phyloP scores from a whole-genome alignment of 2,329 filamentous ascomycete genomes.

The Thielaviopsis populi region DNA sequence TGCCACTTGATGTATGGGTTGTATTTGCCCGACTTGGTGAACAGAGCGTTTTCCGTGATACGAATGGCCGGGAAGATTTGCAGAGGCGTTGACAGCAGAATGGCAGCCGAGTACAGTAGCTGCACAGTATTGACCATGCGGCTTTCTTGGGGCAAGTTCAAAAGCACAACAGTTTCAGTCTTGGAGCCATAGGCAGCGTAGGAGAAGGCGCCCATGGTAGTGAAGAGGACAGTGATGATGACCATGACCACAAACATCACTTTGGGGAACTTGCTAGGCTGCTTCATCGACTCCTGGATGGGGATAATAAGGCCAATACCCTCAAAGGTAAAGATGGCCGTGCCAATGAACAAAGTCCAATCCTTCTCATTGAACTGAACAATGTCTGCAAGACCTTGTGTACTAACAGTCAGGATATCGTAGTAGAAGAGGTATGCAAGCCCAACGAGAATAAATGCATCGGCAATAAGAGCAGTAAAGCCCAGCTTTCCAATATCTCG shows the following conservation, averaged over 20 bases:
- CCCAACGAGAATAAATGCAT: conserved; percentile 85
- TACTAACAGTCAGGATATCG: conserved; percentile 69
- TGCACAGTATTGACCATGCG: conserved; percentile 92
- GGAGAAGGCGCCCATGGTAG: conserved; percentile 78
- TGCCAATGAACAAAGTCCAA: conserved; percentile 97
- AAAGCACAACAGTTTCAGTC: conserved; percentile 89
- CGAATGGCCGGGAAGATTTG: conserved; percentile 97
- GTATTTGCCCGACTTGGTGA: conserved; percentile 89
- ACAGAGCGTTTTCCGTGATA: conserved; percentile 88
- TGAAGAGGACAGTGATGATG: conserved; percentile 81
- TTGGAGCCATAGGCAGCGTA: conserved; percentile 92
- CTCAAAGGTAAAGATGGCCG: conserved; percentile 97
- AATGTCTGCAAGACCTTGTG: conserved; percentile 68
- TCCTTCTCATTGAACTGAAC: conserved; percentile 76
- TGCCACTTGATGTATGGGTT: conserved; percentile 99
- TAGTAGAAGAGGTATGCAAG: conserved; percentile 93
- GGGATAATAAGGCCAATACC: conserved; percentile 95
- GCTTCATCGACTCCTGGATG: conserved; percentile 92
- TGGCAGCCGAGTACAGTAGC: conserved; percentile 95
- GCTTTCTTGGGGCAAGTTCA: conserved; percentile 91
- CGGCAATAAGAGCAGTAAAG: conserved; percentile 83
- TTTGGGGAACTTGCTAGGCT: conserved; percentile 75
- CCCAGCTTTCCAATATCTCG: conserved; percentile 95
- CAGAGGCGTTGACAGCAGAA: conserved; percentile 82
- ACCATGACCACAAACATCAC: conserved; percentile 88